Evolutionary conservation across 31 red algal genomes (phyloP), one percentile per base, ranked within the genome.

Genomic region (Odonthalia washingtoniensis): DNA sequence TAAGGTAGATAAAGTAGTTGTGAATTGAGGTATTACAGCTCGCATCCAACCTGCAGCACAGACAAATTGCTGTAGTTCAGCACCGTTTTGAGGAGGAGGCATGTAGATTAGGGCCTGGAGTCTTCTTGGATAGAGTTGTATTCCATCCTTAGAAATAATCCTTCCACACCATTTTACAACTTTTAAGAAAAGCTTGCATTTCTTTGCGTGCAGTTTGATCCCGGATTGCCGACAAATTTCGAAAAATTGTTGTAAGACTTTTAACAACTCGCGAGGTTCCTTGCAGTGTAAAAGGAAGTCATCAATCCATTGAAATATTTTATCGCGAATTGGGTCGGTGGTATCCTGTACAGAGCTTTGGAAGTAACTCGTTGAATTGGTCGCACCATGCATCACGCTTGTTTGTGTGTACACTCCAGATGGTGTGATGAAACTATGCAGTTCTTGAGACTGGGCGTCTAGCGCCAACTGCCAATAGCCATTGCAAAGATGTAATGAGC

Each of bases 31-130:
- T 65, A 82, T 82, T 66, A 31, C 40, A 66, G 35, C 41, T 40
- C 78, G 82, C 82, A 85, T 85, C 82, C 82, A 85, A 32, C 73
- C 73, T 12, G 82, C 52, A 16, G 82, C 66, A 27, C 82, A 85
- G 3, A 85, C 38, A 85, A 85, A 74, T 38, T 85, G 64, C 41
- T 74, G 82, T 17, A 85, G 65, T 28, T 85, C 65, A 39, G 28
- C 1, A 40, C 57, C 82, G 24, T 46, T 74, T 5, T 28, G 66
- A 2, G 82, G 66, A 9, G 5, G 32, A 33, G 1, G 1, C 82
- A 85, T 85, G 9, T 63, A 1, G 4, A 65, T 3, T n/a, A 82
- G 78, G 2, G 78, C 46, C 2, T 82, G 52, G 57, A 9, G 40
- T 3, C 65, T 46, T 6, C 33, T 34, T n/a, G 78, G 78, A 40